These are phyloP conservation scores for Blastobotrys muscicola DNA, from an alignment of 805 yeast genomes.

Conservation along the genomic window DNA sequence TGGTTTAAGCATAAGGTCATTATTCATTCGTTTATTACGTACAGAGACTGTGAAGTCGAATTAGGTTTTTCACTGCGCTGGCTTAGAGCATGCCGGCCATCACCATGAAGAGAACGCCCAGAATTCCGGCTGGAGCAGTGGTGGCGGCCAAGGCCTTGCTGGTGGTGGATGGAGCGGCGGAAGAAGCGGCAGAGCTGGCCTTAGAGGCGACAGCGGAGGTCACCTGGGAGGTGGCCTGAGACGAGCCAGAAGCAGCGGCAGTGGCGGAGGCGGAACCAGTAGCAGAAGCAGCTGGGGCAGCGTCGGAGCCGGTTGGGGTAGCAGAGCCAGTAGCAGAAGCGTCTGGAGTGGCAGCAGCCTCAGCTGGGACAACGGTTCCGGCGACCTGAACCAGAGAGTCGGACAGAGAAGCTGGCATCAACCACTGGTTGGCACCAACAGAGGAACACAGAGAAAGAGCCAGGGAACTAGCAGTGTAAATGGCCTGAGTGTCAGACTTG, in stretches of 20 bases:
- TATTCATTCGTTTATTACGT: background rate
- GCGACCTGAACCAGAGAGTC: slow-evolving; percentile 26
- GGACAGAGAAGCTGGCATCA: slow-evolving; percentile 36
- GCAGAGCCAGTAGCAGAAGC: slow-evolving; percentile 6
- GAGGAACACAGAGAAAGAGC: slow-evolving; percentile 35
- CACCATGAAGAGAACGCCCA: background rate
- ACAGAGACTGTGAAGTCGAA: background rate
- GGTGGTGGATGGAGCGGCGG: background rate
- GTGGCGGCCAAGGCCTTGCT: background rate
- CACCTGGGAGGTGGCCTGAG: background rate
- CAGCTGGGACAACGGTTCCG: slow-evolving; percentile 1
- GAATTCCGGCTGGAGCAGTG: background rate
- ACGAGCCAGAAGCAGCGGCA: background rate
- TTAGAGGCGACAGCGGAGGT: background rate
- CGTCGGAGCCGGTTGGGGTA: slow-evolving; percentile 1
- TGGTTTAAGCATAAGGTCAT: too few species aligned
- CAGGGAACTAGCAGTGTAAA: slow-evolving; percentile 18
- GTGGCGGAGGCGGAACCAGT: background rate
- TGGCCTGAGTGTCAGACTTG: slow-evolving; percentile 28
- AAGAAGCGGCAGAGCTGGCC: background rate
- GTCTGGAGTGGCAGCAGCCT: slow-evolving; percentile 4
- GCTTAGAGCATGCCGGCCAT: background rate
- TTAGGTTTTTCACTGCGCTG: background rate
- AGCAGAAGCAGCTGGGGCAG: background rate
- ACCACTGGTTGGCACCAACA: slow-evolving; percentile 38